Evolutionary conservation across 2,329 filamentous ascomycete species (phyloP).

Genomic region (Epichloe gansuensis): DNA sequence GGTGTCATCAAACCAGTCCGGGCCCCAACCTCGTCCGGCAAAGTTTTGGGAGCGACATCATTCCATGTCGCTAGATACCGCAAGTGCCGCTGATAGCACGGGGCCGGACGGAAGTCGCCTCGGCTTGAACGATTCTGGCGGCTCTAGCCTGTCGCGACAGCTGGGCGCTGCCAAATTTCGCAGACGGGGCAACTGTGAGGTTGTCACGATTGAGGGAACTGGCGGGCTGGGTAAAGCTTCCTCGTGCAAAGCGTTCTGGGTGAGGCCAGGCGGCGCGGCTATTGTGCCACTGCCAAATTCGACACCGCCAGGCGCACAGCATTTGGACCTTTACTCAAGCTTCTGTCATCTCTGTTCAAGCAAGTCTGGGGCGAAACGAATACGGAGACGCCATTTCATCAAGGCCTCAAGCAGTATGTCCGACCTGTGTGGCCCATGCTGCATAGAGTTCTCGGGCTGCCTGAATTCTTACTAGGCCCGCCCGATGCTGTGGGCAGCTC

Average conservation of each 20-base stretch:
- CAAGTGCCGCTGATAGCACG: constrained; percentile 33
- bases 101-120: constrained; percentile 30
- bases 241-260: constrained; percentile 50
- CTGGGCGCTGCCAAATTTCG: constrained; percentile 46
- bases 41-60: constrained; percentile 41
- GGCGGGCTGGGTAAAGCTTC: constrained; percentile 55
- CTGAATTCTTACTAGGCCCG: constrained; percentile 55
- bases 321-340: constrained; percentile 50
- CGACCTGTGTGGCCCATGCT: constrained; percentile 53
- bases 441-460: constrained; percentile 48
- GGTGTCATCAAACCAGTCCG: constrained; percentile 33
- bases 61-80: constrained; percentile 36
- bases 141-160: constrained; percentile 40
- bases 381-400: constrained; percentile 52
- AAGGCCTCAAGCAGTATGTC: constrained; percentile 48
- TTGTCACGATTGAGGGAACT: constrained; percentile 48
- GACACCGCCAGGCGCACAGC: constrained; percentile 48
- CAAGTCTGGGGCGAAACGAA: constrained; percentile 57
- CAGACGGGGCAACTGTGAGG: constrained; percentile 50
- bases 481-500: constrained; percentile 22
- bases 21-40: constrained; percentile 23
- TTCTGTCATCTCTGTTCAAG: constrained; percentile 54
- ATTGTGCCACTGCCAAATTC: constrained; percentile 55
- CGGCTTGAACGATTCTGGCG: constrained; percentile 32
- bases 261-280: constrained; percentile 48